Base-by-base conservation (phyloP, 2,329 filamentous ascomycete species). In the Colletotrichum ledebouriae region DNA sequence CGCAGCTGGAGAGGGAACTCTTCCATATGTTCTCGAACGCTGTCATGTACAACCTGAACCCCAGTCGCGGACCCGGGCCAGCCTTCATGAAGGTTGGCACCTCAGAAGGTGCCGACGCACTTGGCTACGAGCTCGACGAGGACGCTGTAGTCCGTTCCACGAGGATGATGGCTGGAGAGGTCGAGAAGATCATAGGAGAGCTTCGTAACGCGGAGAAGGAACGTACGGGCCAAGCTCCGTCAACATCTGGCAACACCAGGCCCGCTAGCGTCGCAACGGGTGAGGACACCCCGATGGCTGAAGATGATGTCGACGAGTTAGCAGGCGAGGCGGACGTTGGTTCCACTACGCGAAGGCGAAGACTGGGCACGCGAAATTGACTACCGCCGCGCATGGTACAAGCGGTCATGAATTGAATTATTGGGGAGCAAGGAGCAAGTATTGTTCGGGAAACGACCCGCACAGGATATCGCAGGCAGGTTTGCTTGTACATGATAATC, bases 1-100 rank as follows among this genome's bases (percentile, higher is more conserved):
- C 92, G 1, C 96, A 98, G 77, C 85, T 98, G 15, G 95, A 98
- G 79, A 93, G 94, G 72, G 95, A 98, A 78, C 83, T 98, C 11
- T 93, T 97, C 73, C 92, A 97, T 74, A 98, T 98, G 93, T 97
- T 98, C 78, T 94, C 94, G 72, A 98, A 98, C 75, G 95, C 96
- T 17, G 92, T 98, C 79, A 98, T 99, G 96, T 99, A 97, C 83
- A 98, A 98, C 74, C 90, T 92, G 0, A 93, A 97, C 70, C 90
- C 91, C 0, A 85, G 92, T 72, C 87, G 90, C 29, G 91, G 92
- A 0, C 89, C 91, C 10, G 91, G 91, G 0, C 83, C 85, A 2
- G 82, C 85, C 0, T 92, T 94, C 71, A 78, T 87, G 73, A 80
- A 81, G 63, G 73, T 72, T 73, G 57, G 79, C 77, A 65, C 42